Conservation (phyloP, 176 grass and related monocot species). For the Oryza officinalis region DNA sequence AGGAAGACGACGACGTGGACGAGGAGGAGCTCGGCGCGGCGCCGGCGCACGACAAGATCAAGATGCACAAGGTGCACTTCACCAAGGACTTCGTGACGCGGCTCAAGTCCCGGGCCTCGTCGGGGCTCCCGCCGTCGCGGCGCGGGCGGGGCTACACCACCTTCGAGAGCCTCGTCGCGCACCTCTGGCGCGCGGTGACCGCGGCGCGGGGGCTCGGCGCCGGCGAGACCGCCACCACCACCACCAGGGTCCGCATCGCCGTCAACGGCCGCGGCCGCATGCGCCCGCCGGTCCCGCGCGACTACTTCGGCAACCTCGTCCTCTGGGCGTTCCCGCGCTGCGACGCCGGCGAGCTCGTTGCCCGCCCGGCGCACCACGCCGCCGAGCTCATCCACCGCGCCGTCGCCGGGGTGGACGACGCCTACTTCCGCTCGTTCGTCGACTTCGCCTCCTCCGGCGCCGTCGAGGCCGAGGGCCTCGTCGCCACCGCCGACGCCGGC, state of each 20-base stretch:
- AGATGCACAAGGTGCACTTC: conserved; percentile 63
- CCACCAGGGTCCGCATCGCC: conserved; percentile 31
- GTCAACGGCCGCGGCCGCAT: conserved; percentile 46
- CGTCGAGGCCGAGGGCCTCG: conserved; percentile 41
- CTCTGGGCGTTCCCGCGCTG: conserved; percentile 42
- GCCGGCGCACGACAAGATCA: conserved; percentile 45
- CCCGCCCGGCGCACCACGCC: background rate
- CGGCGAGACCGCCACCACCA: background rate
- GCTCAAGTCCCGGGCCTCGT: conserved; percentile 50
- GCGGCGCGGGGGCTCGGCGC: conserved; percentile 11
- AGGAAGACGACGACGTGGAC: background rate
- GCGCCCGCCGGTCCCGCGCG: conserved; percentile 23
- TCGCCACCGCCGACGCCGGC: conserved; percentile 12
- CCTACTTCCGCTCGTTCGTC: conserved; percentile 36
- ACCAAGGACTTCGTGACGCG: conserved; percentile 51
- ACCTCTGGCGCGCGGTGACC: conserved; percentile 61
- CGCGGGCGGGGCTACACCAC: conserved; percentile 42
- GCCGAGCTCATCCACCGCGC: conserved; percentile 31
- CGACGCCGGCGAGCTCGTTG: conserved; percentile 18
- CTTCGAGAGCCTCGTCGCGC: conserved; percentile 53
- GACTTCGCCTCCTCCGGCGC: conserved; percentile 32
- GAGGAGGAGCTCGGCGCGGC: conserved; percentile 1
- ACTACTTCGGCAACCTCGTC: conserved; percentile 52
- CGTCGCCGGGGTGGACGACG: conserved; percentile 14
- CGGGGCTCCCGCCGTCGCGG: background rate